These are phyloP conservation scores for Hypocrella siamensis DNA, from an alignment of 2,329 filamentous ascomycete species.

Conservation along the genomic window DNA sequence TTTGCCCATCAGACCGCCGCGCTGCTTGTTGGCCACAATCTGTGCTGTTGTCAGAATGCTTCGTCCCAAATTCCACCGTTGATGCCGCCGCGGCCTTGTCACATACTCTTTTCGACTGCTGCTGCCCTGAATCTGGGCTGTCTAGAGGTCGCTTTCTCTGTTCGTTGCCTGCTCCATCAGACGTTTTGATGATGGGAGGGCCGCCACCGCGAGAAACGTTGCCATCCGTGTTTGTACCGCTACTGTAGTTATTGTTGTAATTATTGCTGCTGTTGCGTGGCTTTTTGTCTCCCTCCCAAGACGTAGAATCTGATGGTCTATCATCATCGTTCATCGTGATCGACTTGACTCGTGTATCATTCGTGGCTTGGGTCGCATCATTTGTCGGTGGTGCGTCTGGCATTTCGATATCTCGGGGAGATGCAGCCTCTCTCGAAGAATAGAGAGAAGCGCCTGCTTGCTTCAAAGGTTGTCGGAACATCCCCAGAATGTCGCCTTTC, in stretches of 20 bases:
- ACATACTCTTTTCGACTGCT: conserved; percentile 26
- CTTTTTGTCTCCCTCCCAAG: conserved; percentile 1
- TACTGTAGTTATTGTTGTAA: background rate
- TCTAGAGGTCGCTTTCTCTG: conserved; percentile 29
- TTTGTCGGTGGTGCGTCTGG: conserved; percentile 1
- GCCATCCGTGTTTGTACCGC: conserved; percentile 4
- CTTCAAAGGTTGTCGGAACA: conserved; percentile 29
- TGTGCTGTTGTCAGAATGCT: conserved; percentile 12
- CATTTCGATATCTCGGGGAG: conserved; percentile 5
- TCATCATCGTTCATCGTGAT: too few species aligned
- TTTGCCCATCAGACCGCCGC: conserved; percentile 19
- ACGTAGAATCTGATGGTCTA: too few species aligned
- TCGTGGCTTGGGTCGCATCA: background rate
- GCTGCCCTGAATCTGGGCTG: conserved; percentile 14
- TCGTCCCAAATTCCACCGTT: background rate
- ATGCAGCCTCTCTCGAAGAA: background rate
- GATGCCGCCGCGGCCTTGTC: conserved; percentile 1
- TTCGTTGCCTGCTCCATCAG: conserved; percentile 9
- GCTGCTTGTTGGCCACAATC: conserved; percentile 15
- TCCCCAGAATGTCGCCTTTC: conserved; percentile 38
- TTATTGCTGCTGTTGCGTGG: conserved; percentile 1
- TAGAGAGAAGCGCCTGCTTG: conserved; percentile 15
- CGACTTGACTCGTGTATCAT: background rate
- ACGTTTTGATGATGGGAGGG: conserved; percentile 24
- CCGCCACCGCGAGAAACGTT: conserved; percentile 11